A percentile compares a stretch with the other conserved stretches of the same genome.
phyloP scores from a whole-genome alignment of 164 flowering plant genomes.

The Vitis amurensis region DNA sequence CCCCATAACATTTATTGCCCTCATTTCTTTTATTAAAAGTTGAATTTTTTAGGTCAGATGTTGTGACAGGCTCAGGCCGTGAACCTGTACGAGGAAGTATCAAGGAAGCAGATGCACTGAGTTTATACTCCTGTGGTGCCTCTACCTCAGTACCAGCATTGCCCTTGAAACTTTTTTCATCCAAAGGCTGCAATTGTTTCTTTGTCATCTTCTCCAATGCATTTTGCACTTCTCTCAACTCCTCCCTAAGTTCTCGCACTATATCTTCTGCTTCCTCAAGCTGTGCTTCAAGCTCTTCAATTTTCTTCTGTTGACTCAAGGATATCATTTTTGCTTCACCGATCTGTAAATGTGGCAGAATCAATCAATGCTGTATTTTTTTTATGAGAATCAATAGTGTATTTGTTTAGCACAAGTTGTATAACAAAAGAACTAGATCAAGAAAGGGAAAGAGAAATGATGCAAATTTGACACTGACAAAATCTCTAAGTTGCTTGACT shows the following conservation, averaged over 20 bases:
- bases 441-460: too few species aligned
- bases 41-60: constrained; percentile 22
- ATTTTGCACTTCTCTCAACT: constrained; percentile 52
- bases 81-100: constrained; percentile 13
- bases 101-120: constrained; percentile 18
- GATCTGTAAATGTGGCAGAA: constrained; percentile 32
- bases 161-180: constrained; percentile 15
- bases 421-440: neutral
- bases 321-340: constrained; percentile 55
- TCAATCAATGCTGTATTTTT: neutral
- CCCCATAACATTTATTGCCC: constrained; percentile 15
- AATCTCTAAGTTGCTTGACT: neutral
- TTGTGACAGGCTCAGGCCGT: constrained; percentile 16
- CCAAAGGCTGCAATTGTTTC: constrained; percentile 17
- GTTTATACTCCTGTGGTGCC: constrained; percentile 18
- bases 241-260: constrained; percentile 64
- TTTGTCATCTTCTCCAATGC: constrained; percentile 45
- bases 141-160: constrained; percentile 15
- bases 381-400: neutral
- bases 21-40: constrained; percentile 18
- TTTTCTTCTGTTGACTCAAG: constrained; percentile 52
- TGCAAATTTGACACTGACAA: neutral
- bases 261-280: constrained; percentile 84
- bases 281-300: constrained; percentile 89
- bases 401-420: too few species aligned